phyloP scores from a whole-genome alignment of 768 basidiomycete species.

The Leccinum boreale region DNA sequence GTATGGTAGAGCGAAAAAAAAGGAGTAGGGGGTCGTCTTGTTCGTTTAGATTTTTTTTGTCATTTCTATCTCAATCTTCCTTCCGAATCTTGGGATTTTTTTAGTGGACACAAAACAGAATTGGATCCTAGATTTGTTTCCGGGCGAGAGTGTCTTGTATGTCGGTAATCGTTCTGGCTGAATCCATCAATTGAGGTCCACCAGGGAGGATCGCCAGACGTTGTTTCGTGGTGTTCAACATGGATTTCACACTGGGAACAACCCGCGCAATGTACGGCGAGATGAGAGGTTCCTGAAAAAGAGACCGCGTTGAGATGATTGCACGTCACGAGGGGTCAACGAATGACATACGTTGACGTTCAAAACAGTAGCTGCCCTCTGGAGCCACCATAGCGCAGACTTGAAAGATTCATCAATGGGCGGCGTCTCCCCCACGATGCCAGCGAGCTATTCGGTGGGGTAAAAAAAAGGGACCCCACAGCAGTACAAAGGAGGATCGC shows the following conservation, averaged over 20 bases:
- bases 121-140: constrained; percentile 30
- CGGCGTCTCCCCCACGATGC: constrained; percentile 69
- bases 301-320: not conserved
- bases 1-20: not conserved
- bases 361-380: constrained; percentile 66
- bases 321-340: not conserved
- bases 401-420: constrained; percentile 82
- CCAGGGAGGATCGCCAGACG: constrained; percentile 76
- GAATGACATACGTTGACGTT: constrained; percentile 59
- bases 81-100: not conserved
- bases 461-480: not conserved
- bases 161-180: constrained; percentile 66
- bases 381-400: constrained; percentile 82
- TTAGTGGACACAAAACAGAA: not conserved
- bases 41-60: not conserved
- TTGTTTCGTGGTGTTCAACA: constrained; percentile 76
- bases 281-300: constrained; percentile 68
- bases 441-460: constrained; percentile 53
- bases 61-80: not conserved
- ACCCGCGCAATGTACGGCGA: constrained; percentile 80
- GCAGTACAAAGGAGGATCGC: constrained; percentile 1
- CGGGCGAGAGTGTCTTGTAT: constrained; percentile 67
- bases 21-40: not conserved
- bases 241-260: constrained; percentile 72
- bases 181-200: constrained; percentile 62